A percentile compares a stretch with the other conserved stretches of the same genome.
phyloP scores from a whole-genome alignment of 1,284 basidiomycete species.

The Leucoagaricus sp. region DNA sequence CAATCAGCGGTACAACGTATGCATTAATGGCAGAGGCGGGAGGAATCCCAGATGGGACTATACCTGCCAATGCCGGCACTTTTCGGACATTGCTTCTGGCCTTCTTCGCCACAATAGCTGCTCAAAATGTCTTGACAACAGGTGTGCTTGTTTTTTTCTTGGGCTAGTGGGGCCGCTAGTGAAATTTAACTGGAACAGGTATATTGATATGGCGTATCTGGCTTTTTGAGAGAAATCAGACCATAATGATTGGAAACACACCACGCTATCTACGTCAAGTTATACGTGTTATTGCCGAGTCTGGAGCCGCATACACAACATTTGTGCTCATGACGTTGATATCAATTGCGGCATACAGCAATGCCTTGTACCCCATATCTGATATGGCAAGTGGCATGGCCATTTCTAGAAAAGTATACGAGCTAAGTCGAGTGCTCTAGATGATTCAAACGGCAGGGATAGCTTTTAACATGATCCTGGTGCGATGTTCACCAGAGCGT shows the following conservation, averaged over 20 bases:
- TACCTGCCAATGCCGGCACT: neutral
- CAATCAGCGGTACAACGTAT: neutral
- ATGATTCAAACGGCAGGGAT: too few species aligned
- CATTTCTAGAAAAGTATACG: neutral
- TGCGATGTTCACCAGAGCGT: neutral
- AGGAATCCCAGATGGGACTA: neutral
- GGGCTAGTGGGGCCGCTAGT: too few species aligned
- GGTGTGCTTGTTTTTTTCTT: too few species aligned
- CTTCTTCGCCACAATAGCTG: too few species aligned
- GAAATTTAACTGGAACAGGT: neutral
- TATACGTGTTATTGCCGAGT: neutral
- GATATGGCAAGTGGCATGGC: neutral
- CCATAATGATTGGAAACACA: neutral
- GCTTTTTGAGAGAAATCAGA: neutral
- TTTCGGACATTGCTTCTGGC: neutral
- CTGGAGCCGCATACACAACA: neutral
- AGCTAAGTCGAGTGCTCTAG: neutral
- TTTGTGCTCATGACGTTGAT: neutral
- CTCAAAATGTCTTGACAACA: neutral
- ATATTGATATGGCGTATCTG: conserved; percentile 1
- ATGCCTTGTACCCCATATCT: neutral
- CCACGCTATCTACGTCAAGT: neutral
- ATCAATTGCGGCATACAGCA: neutral
- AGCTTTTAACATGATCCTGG: neutral
- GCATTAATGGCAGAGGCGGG: neutral